Evolutionary conservation across 495 filamentous ascomycete species (phyloP), one percentile per base, ranked within the genome.

Genomic region (Chaetomium cochliodes): DNA sequence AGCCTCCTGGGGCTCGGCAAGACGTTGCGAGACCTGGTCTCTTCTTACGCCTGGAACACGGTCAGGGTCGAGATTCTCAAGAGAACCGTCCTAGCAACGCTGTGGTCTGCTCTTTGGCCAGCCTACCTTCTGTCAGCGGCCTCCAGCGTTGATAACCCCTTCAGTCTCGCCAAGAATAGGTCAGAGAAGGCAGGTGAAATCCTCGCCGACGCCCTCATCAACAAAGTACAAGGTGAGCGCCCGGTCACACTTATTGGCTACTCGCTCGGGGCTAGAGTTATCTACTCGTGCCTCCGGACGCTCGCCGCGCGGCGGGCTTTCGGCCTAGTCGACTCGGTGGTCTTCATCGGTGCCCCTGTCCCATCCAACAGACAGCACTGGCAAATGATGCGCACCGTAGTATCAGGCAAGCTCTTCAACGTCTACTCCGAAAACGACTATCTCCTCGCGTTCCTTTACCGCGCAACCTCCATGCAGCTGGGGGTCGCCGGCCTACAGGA

Each of bases 231-330:
- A 69, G 92, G 92, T 3, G 89, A 96, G 69, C 82, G 92, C 11
- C 89, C 92, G 0, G 90, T 97, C 0, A 96, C 90, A 0, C 76
- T 97, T 1, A 79, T 96, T 18, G 92, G 92, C 3, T 96, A 92
- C 73, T 93, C 90, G 0, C 78, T 97, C 0, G 92, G 92, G 3
- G 92, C 92, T 1, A 81, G 92, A 9, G 87, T 93, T 8, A 90
- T 96, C 59, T 93, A 88, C 69, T 81, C 85, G 2, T 96, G 92
- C 66, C 79, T 96, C 3, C 80, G 84, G 30, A 81, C 70, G 5
- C 81, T 97, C 3, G 90, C 90, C 0, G 84, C 87, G 64, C 79
- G 90, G 18, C 80, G 82, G 44, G 90, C 88, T 0, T 96, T 93
- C 65, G 92, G 92, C 0, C 74, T 97, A 0, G 79, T 97, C 3